Percentiles rank a stretch among this genome's conserved stretches.
Evolutionary conservation across 2,329 filamentous ascomycete species (phyloP).

Genomic region (Fusarium sp.): DNA sequence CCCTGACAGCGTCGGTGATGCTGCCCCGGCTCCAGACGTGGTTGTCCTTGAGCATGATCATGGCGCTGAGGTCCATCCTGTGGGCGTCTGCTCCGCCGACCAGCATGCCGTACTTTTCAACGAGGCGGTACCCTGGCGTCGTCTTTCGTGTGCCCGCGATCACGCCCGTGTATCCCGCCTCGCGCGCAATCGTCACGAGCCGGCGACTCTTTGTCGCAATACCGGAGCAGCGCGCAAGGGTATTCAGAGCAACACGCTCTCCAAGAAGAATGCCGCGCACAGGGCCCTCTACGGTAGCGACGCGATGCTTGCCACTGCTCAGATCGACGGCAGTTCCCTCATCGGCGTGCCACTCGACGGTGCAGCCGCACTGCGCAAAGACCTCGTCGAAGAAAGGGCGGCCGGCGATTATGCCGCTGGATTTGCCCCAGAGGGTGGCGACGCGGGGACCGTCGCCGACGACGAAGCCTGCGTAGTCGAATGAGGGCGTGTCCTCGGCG

Average conservation of each 20-base stretch:
- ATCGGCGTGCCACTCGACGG: constrained; percentile 84
- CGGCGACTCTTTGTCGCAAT: constrained; percentile 76
- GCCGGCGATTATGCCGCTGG: constrained; percentile 84
- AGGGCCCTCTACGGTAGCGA: constrained; percentile 87
- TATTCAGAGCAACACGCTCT: constrained; percentile 91
- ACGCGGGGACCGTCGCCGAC: constrained; percentile 75
- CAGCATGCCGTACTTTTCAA: constrained; percentile 98
- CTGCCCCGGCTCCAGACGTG: constrained; percentile 92
- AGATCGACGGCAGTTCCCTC: constrained; percentile 77
- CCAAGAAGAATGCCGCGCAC: constrained; percentile 84
- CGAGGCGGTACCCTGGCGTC: constrained; percentile 91
- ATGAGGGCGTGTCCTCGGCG: constrained; percentile 93
- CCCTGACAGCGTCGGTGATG: constrained; percentile 84
- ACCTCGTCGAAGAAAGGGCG: constrained; percentile 96
- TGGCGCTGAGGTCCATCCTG: constrained; percentile 87
- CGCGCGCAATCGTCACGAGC: constrained; percentile 64
- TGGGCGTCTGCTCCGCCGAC: constrained; percentile 93
- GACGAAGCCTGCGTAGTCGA: constrained; percentile 97
- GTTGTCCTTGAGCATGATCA: constrained; percentile 99
- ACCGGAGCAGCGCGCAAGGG: constrained; percentile 88
- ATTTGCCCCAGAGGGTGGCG: constrained; percentile 75
- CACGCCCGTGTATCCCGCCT: constrained; percentile 79
- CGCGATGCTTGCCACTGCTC: constrained; percentile 63
- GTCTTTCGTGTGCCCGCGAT: constrained; percentile 98
- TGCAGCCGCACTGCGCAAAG: constrained; percentile 87